Percentiles rank a stretch among this genome's conserved stretches.
phyloP scores from a whole-genome alignment of 371 early-diverging fungal species.

The Apophysomyces trapeziformis region DNA sequence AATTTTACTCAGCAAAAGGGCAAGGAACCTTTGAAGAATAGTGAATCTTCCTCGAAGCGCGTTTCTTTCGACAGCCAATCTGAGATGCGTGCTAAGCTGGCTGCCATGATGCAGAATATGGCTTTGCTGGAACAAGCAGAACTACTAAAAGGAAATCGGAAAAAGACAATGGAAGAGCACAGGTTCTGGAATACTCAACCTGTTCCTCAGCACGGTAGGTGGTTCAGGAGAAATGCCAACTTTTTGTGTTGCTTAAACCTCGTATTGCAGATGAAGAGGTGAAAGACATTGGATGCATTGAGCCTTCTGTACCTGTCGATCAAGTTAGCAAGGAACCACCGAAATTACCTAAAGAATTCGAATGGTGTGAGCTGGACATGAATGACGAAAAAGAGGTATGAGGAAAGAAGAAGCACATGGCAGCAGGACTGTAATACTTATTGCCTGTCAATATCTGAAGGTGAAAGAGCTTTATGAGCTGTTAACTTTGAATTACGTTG shows the following conservation, averaged over 20 bases:
- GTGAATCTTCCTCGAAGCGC: slow-evolving; percentile 2
- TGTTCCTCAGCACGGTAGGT: slow-evolving; percentile 76
- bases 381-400: slow-evolving; percentile 74
- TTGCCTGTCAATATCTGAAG: neutral
- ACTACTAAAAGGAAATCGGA: slow-evolving; percentile 24
- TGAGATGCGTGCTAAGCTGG: slow-evolving; percentile 36
- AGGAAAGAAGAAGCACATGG: neutral
- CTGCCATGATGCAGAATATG: slow-evolving; percentile 44
- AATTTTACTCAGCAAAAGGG: neutral
- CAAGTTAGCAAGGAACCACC: slow-evolving; percentile 86
- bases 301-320: slow-evolving; percentile 74
- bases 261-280: slow-evolving; percentile 63
- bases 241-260: too few relatives aligned
- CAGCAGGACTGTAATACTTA: neutral
- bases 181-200: slow-evolving; percentile 98
- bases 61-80: slow-evolving; percentile 17
- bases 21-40: slow-evolving; percentile 13
- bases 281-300: slow-evolving; percentile 81
- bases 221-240: neutral
- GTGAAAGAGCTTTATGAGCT: slow-evolving; percentile 79
- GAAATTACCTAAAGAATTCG: slow-evolving; percentile 84
- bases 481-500: slow-evolving; percentile 92
- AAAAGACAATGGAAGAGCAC: slow-evolving; percentile 67
- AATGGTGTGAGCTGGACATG: slow-evolving; percentile 87
- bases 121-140: slow-evolving; percentile 39